These are phyloP conservation scores for Cryptosporidium tyzzeri DNA, from an alignment of 169 alveolate genomes.

Conservation along the genomic window DNA sequence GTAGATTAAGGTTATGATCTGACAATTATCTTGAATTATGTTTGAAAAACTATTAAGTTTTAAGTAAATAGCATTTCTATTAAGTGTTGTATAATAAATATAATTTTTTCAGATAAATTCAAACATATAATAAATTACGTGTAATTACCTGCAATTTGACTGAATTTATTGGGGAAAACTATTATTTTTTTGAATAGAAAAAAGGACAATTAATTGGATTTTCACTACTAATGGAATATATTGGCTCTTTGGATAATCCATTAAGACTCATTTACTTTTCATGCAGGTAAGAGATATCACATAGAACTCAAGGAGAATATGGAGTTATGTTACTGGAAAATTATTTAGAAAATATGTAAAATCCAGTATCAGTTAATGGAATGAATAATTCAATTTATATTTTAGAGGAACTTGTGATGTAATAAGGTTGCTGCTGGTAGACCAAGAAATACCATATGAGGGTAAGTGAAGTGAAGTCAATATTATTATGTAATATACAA, in stretches of 20 bases:
- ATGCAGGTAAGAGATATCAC: constrained; percentile 39
- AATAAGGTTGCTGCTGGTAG: constrained; percentile 40
- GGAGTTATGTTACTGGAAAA: neutral
- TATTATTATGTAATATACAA: neutral
- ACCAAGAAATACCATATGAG: constrained; percentile 64
- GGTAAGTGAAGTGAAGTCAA: neutral
- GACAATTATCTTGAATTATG: neutral
- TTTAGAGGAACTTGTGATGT: constrained; percentile 73
- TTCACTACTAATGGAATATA: constrained; percentile 16
- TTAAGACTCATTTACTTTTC: constrained; percentile 54
- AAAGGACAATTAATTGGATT: neutral
- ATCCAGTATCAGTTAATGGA: neutral
- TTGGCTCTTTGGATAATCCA: constrained; percentile 33
- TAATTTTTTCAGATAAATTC: neutral
- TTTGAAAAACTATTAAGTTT: neutral
- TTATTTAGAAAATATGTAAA: neutral
- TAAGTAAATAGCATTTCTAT: neutral
- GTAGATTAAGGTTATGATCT: neutral
- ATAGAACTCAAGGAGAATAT: neutral
- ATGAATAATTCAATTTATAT: neutral
- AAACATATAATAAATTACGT: constrained; percentile 10
- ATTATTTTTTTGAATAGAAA: neutral
- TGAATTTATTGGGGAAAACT: neutral
- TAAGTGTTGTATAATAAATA: neutral
- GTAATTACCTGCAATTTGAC: neutral